Evolutionary conservation across 2,329 filamentous ascomycete genomes (phyloP).

Genomic region (Albifimbria verrucaria): DNA sequence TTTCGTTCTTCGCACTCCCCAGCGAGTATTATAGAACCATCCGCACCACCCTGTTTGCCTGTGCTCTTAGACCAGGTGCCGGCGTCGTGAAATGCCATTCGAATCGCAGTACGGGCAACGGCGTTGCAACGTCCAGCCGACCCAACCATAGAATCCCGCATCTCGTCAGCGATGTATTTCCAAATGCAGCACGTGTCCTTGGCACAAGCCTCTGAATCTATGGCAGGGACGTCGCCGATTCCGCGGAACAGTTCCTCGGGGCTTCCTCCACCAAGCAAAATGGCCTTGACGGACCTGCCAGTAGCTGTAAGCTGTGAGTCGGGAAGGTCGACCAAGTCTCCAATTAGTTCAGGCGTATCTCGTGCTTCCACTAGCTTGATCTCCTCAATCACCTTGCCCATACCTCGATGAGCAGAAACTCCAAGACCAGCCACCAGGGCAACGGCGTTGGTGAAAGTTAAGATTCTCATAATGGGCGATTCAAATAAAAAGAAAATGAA

Average conservation of each 20-base stretch:
- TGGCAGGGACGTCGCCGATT: conserved; percentile 1
- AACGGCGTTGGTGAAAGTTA: neutral
- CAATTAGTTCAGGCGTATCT: conserved; percentile 21
- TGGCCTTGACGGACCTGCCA: conserved; percentile 26
- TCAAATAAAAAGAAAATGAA: neutral
- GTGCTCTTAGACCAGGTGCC: conserved; percentile 28
- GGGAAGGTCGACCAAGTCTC: conserved; percentile 29
- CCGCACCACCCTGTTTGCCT: conserved; percentile 1
- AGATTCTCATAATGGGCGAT: neutral
- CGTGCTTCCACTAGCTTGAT: conserved; percentile 5
- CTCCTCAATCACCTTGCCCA: neutral
- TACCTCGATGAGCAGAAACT: conserved; percentile 1
- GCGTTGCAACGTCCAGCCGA: conserved; percentile 33
- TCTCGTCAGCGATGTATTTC: conserved; percentile 34
- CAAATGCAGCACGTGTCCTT: conserved; percentile 38
- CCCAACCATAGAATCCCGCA: conserved; percentile 30
- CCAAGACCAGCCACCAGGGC: neutral
- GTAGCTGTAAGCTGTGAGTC: conserved; percentile 24
- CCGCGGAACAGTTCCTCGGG: neutral
- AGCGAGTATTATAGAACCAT: neutral
- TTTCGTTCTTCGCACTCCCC: neutral
- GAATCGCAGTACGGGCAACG: conserved; percentile 35
- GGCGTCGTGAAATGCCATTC: conserved; percentile 44
- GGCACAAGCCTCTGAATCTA: conserved; percentile 15
- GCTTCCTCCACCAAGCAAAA: conserved; percentile 22